Conservation (phyloP, 108 stramenopile genomes). For the Skeletonema menzelii region DNA sequence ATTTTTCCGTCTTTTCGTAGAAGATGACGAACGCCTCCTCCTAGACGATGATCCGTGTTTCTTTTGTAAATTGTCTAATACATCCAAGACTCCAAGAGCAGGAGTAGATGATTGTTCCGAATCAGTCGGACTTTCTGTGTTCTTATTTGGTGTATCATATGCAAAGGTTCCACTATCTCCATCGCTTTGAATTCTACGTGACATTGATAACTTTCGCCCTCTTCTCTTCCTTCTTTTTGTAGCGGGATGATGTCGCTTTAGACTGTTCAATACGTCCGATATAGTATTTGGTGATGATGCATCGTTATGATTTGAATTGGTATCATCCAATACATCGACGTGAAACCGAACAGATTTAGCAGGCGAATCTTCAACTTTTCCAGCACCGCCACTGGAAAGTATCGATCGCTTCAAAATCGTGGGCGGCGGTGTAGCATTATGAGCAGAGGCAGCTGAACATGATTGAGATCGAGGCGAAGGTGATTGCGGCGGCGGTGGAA, state of each 20-base stretch:
- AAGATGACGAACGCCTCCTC: constrained; percentile 9
- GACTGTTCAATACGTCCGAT: constrained; percentile 37
- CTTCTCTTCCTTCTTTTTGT: constrained; percentile 7
- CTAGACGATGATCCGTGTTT: constrained; percentile 21
- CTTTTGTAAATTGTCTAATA: constrained; percentile 36
- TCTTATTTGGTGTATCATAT: background rate
- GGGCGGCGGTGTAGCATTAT: background rate
- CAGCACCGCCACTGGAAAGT: background rate
- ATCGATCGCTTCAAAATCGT: background rate
- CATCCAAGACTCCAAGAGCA: constrained; percentile 20
- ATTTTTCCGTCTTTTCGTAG: constrained; percentile 2
- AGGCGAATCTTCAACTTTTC: background rate
- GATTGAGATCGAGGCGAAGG: constrained; percentile 13
- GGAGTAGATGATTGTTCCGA: background rate
- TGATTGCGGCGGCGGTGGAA: constrained; percentile 66
- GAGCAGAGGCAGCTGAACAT: background rate
- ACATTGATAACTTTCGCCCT: constrained; percentile 11
- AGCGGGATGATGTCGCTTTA: constrained; percentile 29
- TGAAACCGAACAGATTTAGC: constrained; percentile 46
- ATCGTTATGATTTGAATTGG: background rate
- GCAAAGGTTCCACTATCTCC: background rate
- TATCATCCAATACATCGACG: constrained; percentile 12
- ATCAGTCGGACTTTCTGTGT: background rate
- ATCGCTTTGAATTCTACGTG: background rate
- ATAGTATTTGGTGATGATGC: constrained; percentile 15